phyloP scores from a whole-genome alignment of 495 filamentous ascomycete species.

The Tuber umbilicatum region DNA sequence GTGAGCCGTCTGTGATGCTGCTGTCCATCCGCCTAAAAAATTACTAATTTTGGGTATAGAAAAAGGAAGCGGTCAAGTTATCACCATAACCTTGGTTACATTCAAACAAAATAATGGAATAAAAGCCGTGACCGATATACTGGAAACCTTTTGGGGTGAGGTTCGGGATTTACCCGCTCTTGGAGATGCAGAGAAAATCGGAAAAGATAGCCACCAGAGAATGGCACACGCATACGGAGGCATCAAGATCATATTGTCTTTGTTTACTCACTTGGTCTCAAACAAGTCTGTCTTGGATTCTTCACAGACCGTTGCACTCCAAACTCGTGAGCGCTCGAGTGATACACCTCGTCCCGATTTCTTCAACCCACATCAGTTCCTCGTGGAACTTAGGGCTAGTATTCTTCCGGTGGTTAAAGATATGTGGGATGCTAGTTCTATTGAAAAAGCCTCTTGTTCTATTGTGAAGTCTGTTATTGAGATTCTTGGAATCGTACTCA shows the following conservation, averaged over 20 bases:
- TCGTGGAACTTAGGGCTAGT: slow-evolving; percentile 78
- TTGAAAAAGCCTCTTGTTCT: slow-evolving; percentile 61
- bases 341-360: slow-evolving; percentile 57
- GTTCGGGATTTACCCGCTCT: slow-evolving; percentile 48
- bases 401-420: slow-evolving; percentile 70
- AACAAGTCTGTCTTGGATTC: slow-evolving; percentile 75
- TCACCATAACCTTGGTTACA: slow-evolving; percentile 72
- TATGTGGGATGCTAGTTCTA: slow-evolving; percentile 75
- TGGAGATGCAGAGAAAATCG: slow-evolving; percentile 45
- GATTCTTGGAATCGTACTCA: slow-evolving; percentile 72
- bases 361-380: slow-evolving; percentile 66
- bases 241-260: slow-evolving; percentile 74
- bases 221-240: slow-evolving; percentile 57
- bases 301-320: slow-evolving; percentile 56
- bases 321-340: slow-evolving; percentile 48
- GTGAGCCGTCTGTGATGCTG: slow-evolving; percentile 40
- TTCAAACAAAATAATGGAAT: slow-evolving; percentile 80
- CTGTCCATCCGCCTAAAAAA: slow-evolving; percentile 6
- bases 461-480: slow-evolving; percentile 75
- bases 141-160: slow-evolving; percentile 64
- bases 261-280: slow-evolving; percentile 68
- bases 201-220: slow-evolving; percentile 47
- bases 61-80: slow-evolving; percentile 46
- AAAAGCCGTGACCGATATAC: slow-evolving; percentile 62
- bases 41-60: slow-evolving; percentile 24